Base-by-base conservation (phyloP, 441 rosid species). In the Croton setiger region DNA sequence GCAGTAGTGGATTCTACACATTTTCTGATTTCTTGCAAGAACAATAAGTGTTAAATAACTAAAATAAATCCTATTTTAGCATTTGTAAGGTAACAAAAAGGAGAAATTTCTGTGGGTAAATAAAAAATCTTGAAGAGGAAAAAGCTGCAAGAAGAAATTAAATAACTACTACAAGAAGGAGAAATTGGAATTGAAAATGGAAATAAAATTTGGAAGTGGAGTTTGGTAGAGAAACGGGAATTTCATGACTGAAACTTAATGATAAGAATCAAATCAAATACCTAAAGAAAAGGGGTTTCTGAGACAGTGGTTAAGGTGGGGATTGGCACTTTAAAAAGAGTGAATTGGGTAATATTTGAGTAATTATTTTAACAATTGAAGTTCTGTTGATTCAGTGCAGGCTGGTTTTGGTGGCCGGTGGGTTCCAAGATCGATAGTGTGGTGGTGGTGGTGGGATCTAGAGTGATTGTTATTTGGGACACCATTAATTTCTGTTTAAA, bases 161-260 rank as follows among this genome's bases (percentile, higher is more conserved):
- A 12, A 18, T 21, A 45, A n/a, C 18, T 36, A 49, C 63, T 63
- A 76, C 47, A 72, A 69, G 74, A 76, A 71, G 63, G 77, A 60
- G 73, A 76, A 69, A 63, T 55, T 66, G 4, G 78, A 72, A 65
- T 49, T 53, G 68, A 69, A 69, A 15, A 60, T 71, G 71, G 56
- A 69, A 60, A 71, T 48, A 48, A 53, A 21, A 31, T 20, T 44
- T 27, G 72, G 71, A 53, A 23, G 60, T 21, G 20, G 17, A 21
- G 74, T 17, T 27, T 69, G 76, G 51, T 71, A 63, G 41, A 63
- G 68, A 49, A 65, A 56, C 72, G 70, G 66, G 45, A 67, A 72
- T 43, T 69, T 74, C 77, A 74, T 70, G 76, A 35, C 70, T 70
- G 15, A 5, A 10, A 49, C 21, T 49, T 4, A 8, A 39, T 15